These are phyloP conservation scores for Diaporthe capsici DNA, from an alignment of 2,329 filamentous ascomycete species.

Conservation along the genomic window DNA sequence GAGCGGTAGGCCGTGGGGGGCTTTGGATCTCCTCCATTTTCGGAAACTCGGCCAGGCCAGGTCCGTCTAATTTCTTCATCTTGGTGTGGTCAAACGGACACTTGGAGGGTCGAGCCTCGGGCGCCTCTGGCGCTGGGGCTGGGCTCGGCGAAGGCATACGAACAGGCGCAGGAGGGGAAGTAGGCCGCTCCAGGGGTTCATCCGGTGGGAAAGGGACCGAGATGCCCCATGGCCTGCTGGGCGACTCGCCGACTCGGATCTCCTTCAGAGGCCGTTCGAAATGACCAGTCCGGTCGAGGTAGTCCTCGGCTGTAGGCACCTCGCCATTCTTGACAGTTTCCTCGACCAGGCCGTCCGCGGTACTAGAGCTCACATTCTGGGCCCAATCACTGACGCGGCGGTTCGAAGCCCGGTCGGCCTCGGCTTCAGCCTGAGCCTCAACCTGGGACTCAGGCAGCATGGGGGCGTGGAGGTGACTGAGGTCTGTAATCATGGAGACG, in stretches of 20 bases:
- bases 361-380: constrained; percentile 76
- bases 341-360: constrained; percentile 49
- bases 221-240: constrained; percentile 94
- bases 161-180: constrained; percentile 71
- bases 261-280: constrained; percentile 91
- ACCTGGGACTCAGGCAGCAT: constrained; percentile 74
- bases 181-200: constrained; percentile 67
- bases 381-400: constrained; percentile 90
- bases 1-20: constrained; percentile 21
- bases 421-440: constrained; percentile 31
- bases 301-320: constrained; percentile 59
- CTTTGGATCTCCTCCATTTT: constrained; percentile 41
- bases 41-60: constrained; percentile 39
- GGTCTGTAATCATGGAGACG: constrained; percentile 92
- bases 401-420: constrained; percentile 67
- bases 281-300: constrained; percentile 76
- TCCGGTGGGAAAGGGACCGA: constrained; percentile 63
- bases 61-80: constrained; percentile 42
- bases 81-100: constrained; percentile 67
- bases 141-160: constrained; percentile 60
- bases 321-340: constrained; percentile 53
- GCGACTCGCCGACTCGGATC: constrained; percentile 92
- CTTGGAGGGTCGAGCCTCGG: constrained; percentile 55
- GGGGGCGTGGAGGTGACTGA: constrained; percentile 89
- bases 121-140: constrained; percentile 41